phyloP scores from a whole-genome alignment of 78 protist genomes.

The Chrysochromulina parva region DNA sequence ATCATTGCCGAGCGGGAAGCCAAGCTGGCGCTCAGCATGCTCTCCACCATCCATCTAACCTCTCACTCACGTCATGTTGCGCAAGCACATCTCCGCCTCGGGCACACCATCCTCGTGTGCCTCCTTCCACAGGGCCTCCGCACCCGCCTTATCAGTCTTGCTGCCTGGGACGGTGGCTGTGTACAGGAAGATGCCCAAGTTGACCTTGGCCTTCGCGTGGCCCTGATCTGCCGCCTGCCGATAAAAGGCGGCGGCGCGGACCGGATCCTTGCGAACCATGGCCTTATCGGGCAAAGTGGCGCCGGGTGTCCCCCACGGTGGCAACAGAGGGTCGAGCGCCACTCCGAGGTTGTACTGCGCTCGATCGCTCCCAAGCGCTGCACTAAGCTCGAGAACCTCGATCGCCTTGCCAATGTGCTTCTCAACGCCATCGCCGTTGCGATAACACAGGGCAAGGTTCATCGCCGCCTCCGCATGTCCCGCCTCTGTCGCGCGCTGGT shows the following conservation, averaged over 20 bases:
- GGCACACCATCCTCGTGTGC: neutral
- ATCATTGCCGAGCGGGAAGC: too few species aligned
- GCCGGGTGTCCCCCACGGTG: neutral
- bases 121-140: neutral
- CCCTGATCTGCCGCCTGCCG: neutral
- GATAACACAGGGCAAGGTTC: neutral
- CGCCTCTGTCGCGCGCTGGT: neutral
- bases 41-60: too few species aligned
- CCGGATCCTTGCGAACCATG: neutral
- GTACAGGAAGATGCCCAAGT: neutral
- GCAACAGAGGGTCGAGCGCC: conserved; percentile 18
- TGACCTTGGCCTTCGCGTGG: conserved; percentile 8
- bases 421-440: neutral
- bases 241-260: neutral
- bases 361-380: neutral
- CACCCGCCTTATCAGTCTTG: neutral
- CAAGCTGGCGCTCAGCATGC: too few species aligned
- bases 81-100: neutral
- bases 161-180: neutral
- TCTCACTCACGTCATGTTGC: neutral
- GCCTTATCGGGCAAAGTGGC: neutral
- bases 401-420: neutral
- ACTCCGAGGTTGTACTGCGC: neutral
- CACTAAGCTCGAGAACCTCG: neutral
- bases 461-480: conserved; percentile 3